These are phyloP conservation scores for Neopestalotiopsis clavispora DNA, from an alignment of 2,329 filamentous ascomycete genomes.

Conservation along the genomic window DNA sequence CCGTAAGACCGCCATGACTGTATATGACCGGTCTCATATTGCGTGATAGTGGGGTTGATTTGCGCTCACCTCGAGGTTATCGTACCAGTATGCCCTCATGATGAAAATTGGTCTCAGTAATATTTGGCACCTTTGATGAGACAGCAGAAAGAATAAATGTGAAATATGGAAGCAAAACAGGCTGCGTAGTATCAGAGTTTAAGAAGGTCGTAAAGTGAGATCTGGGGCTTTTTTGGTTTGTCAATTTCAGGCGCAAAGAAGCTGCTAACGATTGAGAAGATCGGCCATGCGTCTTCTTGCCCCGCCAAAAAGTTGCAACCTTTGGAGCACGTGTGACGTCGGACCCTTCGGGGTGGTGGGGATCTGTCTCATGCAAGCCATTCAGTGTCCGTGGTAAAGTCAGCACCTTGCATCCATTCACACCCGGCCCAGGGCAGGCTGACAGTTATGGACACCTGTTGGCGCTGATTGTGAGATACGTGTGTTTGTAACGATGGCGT, in stretches of 20 bases:
- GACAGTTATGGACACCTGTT: neutral
- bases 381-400: constrained; percentile 12
- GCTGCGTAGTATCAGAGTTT: neutral
- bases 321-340: constrained; percentile 14
- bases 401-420: constrained; percentile 5
- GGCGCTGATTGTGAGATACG: neutral
- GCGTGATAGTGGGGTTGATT: constrained; percentile 19
- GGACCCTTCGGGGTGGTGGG: constrained; percentile 3
- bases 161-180: neutral
- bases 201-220: neutral
- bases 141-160: neutral
- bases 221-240: neutral
- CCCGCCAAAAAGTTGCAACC: constrained; percentile 17
- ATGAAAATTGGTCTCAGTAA: constrained; percentile 24
- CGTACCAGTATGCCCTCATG: constrained; percentile 65
- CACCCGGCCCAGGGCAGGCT: neutral
- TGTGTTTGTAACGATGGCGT: too few species aligned
- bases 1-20: neutral
- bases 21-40: neutral
- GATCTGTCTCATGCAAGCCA: neutral
- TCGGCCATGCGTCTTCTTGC: constrained; percentile 9
- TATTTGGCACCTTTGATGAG: neutral
- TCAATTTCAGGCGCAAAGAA: constrained; percentile 9
- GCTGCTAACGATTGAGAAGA: constrained; percentile 5
- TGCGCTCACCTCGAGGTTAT: constrained; percentile 55